Evolutionary conservation across 2,329 filamentous ascomycete genomes (phyloP), one percentile per base, ranked within the genome.

Genomic region (Exophiala sideris): DNA sequence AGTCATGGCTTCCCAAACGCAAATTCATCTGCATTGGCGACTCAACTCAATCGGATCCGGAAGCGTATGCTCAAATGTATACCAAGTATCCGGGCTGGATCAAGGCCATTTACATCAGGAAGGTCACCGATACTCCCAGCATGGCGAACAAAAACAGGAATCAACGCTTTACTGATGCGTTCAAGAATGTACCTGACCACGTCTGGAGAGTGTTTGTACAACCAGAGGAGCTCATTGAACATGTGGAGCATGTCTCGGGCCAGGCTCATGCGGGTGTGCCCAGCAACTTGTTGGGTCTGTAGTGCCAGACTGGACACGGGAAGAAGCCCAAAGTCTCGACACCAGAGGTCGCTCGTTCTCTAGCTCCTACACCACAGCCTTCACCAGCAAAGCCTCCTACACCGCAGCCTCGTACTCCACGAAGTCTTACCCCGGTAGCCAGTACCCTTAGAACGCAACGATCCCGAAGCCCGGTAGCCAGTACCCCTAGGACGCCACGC

Each of bases 31-130:
- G 86, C 62, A 85, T 97, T 60, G 92, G 92, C 1, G 92, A 97
- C 71, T 92, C 87, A 36, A 96, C 91, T 0, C 92, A 96, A 71
- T 87, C 83, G 21, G 92, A 97, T 64, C 91, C 92, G 0, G 92
- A 97, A 68, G 83, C 89, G 0, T 97, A 96, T 66, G 91, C 86
- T 24, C 85, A 91, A 62, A 84, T 89, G 71, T 91, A 79, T 58
- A 69, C 84, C 48, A 78, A 79, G 45, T 82, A 85, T 58, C 85
- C 86, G 0, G 82, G 80, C 5, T 96, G 91, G 89, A 82, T 96
- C 57, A 82, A 83, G 57, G 80, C 88, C 10, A 94, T 97, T 44
- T 86, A 89, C 60, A 95, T 96, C 64, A 83, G 91, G 50, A 92
- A 89, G 67, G 90, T 94, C 0, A 85, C 79, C 2, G 87, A 91